A percentile compares a stretch with the other conserved stretches of the same genome.
Conservation (phyloP, 257 asterid species). For the Petunia axillaris region DNA sequence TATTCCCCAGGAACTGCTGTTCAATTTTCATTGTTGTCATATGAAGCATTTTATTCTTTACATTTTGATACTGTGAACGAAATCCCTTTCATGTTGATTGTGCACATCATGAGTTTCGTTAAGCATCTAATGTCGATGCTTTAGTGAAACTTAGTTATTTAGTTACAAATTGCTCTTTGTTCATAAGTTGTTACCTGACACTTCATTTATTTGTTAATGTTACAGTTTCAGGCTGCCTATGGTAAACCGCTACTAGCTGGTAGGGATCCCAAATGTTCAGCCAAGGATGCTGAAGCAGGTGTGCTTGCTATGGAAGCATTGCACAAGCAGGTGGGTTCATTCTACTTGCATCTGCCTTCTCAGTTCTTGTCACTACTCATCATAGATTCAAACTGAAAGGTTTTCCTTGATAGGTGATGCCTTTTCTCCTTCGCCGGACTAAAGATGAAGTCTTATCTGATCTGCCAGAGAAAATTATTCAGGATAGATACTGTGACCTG, state of each 20-base stretch:
- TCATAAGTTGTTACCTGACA: slow-evolving; percentile 6
- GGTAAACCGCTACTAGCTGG: slow-evolving; percentile 96
- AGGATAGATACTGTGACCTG: slow-evolving; percentile 98
- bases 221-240: slow-evolving; percentile 92
- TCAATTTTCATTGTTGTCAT: background rate
- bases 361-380: background rate
- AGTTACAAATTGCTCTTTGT: slow-evolving; percentile 2
- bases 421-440: slow-evolving; percentile 97
- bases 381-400: slow-evolving; percentile 33
- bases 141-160: background rate
- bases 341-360: slow-evolving; percentile 15
- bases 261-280: slow-evolving; percentile 95
- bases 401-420: slow-evolving; percentile 77
- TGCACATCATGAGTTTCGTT: slow-evolving; percentile 6
- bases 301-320: slow-evolving; percentile 98
- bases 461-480: slow-evolving; percentile 96
- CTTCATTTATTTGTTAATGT: slow-evolving; percentile 31
- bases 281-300: slow-evolving; percentile 98
- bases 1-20: background rate
- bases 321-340: slow-evolving; percentile 83
- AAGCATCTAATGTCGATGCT: slow-evolving; percentile 15
- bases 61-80: background rate
- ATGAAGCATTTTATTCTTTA: background rate
- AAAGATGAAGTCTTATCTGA: slow-evolving; percentile 96
- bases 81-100: background rate